Conservation (phyloP, 2,329 filamentous ascomycete species). For the Ceratocystis huliohia region DNA sequence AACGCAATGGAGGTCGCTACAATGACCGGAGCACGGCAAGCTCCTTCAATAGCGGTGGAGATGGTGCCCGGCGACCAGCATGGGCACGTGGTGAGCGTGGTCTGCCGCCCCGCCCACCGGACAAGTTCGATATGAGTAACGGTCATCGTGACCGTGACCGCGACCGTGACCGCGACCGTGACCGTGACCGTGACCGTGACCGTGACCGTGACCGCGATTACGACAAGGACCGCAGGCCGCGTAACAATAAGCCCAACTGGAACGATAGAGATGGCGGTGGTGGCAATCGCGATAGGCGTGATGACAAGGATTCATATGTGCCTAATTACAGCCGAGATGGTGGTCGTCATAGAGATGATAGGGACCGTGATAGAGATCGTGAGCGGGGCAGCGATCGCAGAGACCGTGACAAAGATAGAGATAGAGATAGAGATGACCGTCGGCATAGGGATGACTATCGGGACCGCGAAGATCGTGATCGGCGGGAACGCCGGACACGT, state of each 20-base stretch:
- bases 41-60: conserved; percentile 18
- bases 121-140: conserved; percentile 8
- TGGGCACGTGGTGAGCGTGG: conserved; percentile 23
- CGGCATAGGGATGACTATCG: conserved; percentile 34
- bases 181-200: background rate
- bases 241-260: background rate
- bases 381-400: conserved; percentile 27
- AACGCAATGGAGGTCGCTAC: conserved; percentile 32
- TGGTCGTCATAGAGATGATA: conserved; percentile 30
- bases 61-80: conserved; percentile 30
- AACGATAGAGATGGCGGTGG: conserved; percentile 8
- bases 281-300: conserved; percentile 11
- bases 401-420: conserved; percentile 27
- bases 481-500: conserved; percentile 18
- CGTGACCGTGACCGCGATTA: conserved; percentile 5
- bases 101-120: conserved; percentile 15
- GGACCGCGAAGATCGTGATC: conserved; percentile 32
- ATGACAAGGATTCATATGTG: conserved; percentile 17
- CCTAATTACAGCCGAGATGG: conserved; percentile 23
- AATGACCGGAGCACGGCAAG: conserved; percentile 32
- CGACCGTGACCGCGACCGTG: background rate
- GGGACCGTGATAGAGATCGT: conserved; percentile 29
- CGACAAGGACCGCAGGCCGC: conserved; percentile 8
- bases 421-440: conserved; percentile 35
- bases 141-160: background rate